phyloP scores from a whole-genome alignment of 352 stramenopile species.

The Globisporangium emineosum region DNA sequence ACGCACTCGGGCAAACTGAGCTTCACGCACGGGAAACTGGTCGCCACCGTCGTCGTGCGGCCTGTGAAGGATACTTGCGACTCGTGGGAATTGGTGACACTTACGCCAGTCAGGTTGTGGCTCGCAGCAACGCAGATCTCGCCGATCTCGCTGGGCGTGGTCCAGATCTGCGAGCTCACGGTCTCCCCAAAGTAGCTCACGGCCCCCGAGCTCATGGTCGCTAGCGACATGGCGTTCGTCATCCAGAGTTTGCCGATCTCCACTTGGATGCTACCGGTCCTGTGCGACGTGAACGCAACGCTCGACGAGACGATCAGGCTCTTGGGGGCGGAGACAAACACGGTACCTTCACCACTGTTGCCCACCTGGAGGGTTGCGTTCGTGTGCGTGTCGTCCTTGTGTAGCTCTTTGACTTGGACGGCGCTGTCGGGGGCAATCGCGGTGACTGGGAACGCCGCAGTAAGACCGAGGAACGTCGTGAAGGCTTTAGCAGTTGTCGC shows the following conservation, averaged over 20 bases:
- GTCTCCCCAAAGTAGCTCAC: not conserved
- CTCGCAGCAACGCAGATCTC: not conserved
- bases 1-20: not conserved
- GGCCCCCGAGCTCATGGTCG: not conserved
- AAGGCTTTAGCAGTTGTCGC: not conserved
- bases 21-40: not conserved
- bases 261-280: constrained; percentile 2
- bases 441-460: not conserved
- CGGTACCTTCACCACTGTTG: constrained; percentile 10
- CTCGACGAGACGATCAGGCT: constrained; percentile 7
- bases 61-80: constrained; percentile 4
- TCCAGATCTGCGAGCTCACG: constrained; percentile 3
- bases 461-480: constrained; percentile 1
- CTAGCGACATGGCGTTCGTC: not conserved
- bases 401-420: constrained; percentile 7
- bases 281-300: constrained; percentile 5
- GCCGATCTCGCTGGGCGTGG: constrained; percentile 3
- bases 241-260: constrained; percentile 7
- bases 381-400: not conserved
- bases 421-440: not conserved
- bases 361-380: not conserved
- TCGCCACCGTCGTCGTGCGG: not conserved
- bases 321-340: constrained; percentile 3
- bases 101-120: constrained; percentile 4
- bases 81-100: not conserved